Base-by-base conservation (phyloP, 148 eudicot genomes). In the Camellia granthamiana region DNA sequence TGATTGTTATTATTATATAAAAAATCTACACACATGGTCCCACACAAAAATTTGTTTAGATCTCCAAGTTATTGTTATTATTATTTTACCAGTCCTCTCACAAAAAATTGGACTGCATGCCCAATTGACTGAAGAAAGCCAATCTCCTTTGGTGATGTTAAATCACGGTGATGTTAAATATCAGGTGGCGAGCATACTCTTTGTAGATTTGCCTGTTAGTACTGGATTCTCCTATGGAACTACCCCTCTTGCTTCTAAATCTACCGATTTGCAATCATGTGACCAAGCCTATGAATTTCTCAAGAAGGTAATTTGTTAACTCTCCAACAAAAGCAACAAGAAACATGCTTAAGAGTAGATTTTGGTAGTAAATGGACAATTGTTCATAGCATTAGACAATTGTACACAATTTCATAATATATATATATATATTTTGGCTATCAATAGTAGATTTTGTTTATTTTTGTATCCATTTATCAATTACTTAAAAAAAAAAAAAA, bases 181-280 rank as follows among this genome's bases (percentile, higher is more conserved):
- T 78, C 82, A 91, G 97, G 87, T 84, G 5, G 90, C 94, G n/a
- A 94, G 62, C 62, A 79, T 94, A n/a, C 77, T 94, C 64, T 92
- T 89, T 85, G 19, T 92, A 15, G 98, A 94, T 71, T 66, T 84
- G 41, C 93, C 96, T 0, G 92, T 88, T 62, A 93, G 96, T 38
- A 67, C 92, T 44, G 98, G 98, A 81, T 94, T 94, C 77, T 94
- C 94, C 3, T 94, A 94, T 78, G 82, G 91, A 46, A 90, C 76
- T 13, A 84, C 79, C 58, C n/a, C 83, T 3, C 77, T 77, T 62
- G 86, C 81, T 72, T 89, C 87, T 65, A 49, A 82, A 73, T 80
- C 84, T 21, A 73, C 78, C 44, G 97, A 93, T 66, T 64, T 85
- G 18, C 54, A 68, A 67, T 41, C 89, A 56, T 73, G 91, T 6